phyloP scores from a whole-genome alignment of 2,329 filamentous ascomycete genomes.

The Colletotrichum spinosum region DNA sequence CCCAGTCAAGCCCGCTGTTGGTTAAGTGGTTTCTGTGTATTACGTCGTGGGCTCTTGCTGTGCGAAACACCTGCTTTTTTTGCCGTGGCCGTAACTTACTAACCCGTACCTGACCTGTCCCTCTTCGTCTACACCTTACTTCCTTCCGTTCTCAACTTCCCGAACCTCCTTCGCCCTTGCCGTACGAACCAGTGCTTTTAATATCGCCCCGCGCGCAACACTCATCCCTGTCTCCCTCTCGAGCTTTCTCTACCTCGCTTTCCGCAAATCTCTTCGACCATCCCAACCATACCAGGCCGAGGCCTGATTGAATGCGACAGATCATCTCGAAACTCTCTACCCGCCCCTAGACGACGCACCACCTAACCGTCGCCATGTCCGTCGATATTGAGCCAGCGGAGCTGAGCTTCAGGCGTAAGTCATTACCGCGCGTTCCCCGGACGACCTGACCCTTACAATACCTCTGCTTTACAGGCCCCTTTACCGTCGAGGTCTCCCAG shows the following conservation, averaged over 20 bases:
- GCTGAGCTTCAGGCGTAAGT: constrained; percentile 92
- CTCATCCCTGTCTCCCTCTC: constrained; percentile 28
- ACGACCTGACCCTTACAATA: constrained; percentile 28
- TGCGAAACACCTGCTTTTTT: constrained; percentile 38
- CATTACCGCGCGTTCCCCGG: constrained; percentile 24
- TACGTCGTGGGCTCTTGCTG: constrained; percentile 36
- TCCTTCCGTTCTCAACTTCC: constrained; percentile 10
- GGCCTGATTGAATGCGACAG: constrained; percentile 30
- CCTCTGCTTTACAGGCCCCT: constrained; percentile 64
- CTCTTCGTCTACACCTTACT: constrained; percentile 6
- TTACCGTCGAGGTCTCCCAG: constrained; percentile 74
- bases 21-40: constrained; percentile 29
- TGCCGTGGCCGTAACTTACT: constrained; percentile 17
- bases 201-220: constrained; percentile 31
- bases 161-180: constrained; percentile 19
- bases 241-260: constrained; percentile 13
- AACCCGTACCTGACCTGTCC: neutral
- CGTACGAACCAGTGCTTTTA: constrained; percentile 32
- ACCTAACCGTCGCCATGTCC: constrained; percentile 75
- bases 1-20: constrained; percentile 22
- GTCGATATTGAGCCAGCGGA: constrained; percentile 93
- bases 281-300: constrained; percentile 10
- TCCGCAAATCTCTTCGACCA: constrained; percentile 13
- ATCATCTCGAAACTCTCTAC: constrained; percentile 32
- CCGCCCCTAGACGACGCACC: constrained; percentile 22